phyloP scores from a whole-genome alignment of 257 asterid genomes.

The Nemophila menziesii region DNA sequence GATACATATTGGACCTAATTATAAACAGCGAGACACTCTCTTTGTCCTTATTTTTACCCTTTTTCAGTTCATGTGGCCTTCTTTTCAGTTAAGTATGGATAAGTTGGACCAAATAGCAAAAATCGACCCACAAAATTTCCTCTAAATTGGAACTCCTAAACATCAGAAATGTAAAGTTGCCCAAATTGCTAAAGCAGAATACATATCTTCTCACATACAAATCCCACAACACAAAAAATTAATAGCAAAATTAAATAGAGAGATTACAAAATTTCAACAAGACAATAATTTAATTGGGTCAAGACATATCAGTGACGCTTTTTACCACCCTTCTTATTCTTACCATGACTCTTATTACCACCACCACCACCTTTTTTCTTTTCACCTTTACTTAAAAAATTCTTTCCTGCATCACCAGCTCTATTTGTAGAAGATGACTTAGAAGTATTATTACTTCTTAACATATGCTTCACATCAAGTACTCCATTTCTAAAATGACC shows the following conservation, averaged over 20 bases:
- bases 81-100: no score
- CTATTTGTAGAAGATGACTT: constrained; percentile 47
- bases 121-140: no score
- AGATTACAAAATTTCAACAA: no score
- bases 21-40: no score
- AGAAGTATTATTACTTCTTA: no score
- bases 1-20: no score
- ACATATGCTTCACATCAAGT: constrained; percentile 61
- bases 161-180: not conserved
- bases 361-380: constrained; percentile 28
- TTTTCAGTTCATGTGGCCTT: no score
- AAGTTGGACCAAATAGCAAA: no score
- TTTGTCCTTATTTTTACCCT: no score
- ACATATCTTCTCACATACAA: no score
- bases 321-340: constrained; percentile 44
- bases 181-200: not conserved
- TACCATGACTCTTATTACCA: constrained; percentile 39
- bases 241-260: no score
- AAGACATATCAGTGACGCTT: constrained; percentile 21
- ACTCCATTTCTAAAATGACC: constrained; percentile 78
- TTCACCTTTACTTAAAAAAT: constrained; percentile 30
- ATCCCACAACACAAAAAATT: not conserved
- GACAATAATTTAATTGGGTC: not conserved
- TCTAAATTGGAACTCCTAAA: no score
- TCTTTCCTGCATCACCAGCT: constrained; percentile 13